phyloP scores from a whole-genome alignment of 495 filamentous ascomycete species.

The Neurospora tetraspora region DNA sequence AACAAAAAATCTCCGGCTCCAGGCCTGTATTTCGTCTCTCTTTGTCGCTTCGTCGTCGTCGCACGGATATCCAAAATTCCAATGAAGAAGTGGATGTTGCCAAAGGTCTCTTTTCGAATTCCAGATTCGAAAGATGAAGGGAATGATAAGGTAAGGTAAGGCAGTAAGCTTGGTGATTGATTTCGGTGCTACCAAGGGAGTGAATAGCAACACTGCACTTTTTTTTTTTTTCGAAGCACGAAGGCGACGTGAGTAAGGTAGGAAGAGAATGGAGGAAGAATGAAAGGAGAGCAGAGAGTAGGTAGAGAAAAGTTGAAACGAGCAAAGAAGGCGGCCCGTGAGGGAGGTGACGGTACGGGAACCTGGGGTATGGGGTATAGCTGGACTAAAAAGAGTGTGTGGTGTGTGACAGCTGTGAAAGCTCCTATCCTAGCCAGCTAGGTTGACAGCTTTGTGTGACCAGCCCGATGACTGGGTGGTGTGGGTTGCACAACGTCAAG shows the following conservation, averaged over 20 bases:
- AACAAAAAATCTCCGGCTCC: neutral
- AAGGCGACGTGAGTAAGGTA: neutral
- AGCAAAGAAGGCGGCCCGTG: neutral
- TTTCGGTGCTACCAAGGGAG: neutral
- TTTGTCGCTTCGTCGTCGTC: neutral
- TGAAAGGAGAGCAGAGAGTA: neutral
- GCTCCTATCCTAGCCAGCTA: conserved; percentile 1
- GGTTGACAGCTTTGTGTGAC: neutral
- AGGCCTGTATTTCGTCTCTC: neutral
- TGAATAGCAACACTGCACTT: neutral
- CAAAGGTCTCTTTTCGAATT: neutral
- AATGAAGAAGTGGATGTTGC: neutral
- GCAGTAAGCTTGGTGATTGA: neutral
- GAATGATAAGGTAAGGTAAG: neutral
- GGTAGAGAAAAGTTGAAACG: neutral
- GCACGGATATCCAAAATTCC: too few relatives aligned
- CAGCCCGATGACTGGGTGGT: neutral
- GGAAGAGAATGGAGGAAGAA: neutral
- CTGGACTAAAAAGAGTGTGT: neutral
- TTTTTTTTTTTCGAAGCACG: neutral
- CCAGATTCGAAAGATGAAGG: neutral
- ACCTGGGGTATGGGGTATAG: neutral
- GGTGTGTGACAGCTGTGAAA: neutral
- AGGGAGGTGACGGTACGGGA: neutral
- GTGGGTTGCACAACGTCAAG: neutral